Conservation (phyloP, 2,329 filamentous ascomycete genomes). For the Thelonectria olida region DNA sequence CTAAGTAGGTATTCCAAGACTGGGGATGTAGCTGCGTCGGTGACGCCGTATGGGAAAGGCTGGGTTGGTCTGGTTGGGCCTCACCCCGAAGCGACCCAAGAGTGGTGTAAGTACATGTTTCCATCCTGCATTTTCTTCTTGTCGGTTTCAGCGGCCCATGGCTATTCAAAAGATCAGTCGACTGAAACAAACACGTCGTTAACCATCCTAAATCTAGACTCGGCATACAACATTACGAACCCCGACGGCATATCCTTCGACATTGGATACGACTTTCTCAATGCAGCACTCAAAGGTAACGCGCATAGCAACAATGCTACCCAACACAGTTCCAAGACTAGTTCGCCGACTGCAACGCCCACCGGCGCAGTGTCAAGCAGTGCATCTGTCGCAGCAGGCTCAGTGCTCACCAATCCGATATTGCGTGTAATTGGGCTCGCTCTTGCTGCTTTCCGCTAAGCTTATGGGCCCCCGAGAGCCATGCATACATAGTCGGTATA, state of each 20-base stretch:
- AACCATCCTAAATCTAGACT: background rate
- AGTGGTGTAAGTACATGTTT: slow-evolving; percentile 35
- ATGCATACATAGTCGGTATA: no score
- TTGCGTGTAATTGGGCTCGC: background rate
- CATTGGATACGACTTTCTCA: slow-evolving; percentile 35
- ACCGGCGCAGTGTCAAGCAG: background rate
- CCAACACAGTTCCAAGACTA: background rate
- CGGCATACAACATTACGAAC: slow-evolving; percentile 20
- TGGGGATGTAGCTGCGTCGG: slow-evolving; percentile 34
- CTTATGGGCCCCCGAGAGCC: no score
- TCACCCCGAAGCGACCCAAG: slow-evolving; percentile 36
- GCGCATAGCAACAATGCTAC: background rate
- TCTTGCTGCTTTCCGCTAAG: background rate
- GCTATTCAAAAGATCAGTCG: no score
- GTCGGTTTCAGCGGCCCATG: no score
- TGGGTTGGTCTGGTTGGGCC: slow-evolving; percentile 37
- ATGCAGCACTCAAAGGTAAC: slow-evolving; percentile 21
- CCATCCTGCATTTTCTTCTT: background rate
- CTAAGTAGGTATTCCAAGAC: slow-evolving; percentile 35
- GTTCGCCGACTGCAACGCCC: background rate
- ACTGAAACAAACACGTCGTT: no score
- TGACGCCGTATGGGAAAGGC: slow-evolving; percentile 34
- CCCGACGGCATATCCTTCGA: slow-evolving; percentile 35
- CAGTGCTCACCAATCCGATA: background rate
- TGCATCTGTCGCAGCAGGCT: background rate